These are phyloP conservation scores for Suillus weaverae DNA, from an alignment of 768 basidiomycete species.

Conservation along the genomic window DNA sequence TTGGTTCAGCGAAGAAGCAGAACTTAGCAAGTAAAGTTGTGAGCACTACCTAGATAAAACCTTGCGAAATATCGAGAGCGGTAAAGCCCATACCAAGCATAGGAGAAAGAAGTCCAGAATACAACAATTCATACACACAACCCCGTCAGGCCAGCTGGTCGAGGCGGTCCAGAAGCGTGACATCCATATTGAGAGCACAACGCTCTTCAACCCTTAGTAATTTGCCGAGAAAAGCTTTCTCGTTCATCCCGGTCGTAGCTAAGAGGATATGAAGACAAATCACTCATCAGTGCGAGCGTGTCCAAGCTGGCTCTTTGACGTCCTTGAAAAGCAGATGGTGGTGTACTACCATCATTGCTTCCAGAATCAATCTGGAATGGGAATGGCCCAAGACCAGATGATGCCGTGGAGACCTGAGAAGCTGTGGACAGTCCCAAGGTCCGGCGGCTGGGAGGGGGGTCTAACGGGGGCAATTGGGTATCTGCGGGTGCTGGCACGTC, in stretches of 20 bases:
- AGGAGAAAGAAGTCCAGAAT: constrained; percentile 17
- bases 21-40: constrained; percentile 8
- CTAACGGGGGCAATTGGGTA: constrained; percentile 36
- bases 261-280: constrained; percentile 81
- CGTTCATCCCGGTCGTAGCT: constrained; percentile 55
- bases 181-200: constrained; percentile 3
- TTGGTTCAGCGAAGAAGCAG: constrained; percentile 7
- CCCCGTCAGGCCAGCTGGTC: constrained; percentile 31
- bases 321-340: constrained; percentile 38
- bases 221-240: constrained; percentile 20
- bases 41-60: constrained; percentile 3
- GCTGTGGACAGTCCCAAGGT: constrained; percentile 71
- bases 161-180: constrained; percentile 12
- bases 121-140: constrained; percentile 31
- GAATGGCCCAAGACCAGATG: constrained; percentile 81
- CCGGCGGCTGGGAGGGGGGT: constrained; percentile 58
- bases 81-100: constrained; percentile 18
- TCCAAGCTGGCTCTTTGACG: constrained; percentile 82
- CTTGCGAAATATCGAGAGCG: constrained; percentile 5
- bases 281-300: constrained; percentile 79
- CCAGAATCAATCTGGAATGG: constrained; percentile 84
- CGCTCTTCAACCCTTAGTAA: constrained; percentile 26
- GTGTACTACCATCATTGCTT: constrained; percentile 32
- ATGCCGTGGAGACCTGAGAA: constrained; percentile 75
- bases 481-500: constrained; percentile 27